Conservation (phyloP, 2,329 filamentous ascomycete genomes). For the Aspergillus fumigatus region DNA sequence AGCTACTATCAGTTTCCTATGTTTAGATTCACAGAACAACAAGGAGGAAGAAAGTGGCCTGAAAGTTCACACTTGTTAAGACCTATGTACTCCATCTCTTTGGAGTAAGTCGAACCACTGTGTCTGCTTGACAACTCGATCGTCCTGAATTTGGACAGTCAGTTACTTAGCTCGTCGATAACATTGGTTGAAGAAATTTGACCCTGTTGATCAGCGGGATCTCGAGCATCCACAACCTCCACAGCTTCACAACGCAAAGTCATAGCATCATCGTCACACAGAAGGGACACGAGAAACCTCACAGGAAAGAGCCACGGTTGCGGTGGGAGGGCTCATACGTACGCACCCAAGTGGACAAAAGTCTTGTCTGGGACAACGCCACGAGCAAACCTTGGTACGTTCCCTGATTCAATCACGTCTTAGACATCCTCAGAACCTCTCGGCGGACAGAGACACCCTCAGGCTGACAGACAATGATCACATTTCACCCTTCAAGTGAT, state of each 20-base stretch:
- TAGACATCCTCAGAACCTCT: not conserved
- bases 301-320: not conserved
- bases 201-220: not conserved
- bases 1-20: too few species aligned
- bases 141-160: not conserved
- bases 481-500: not conserved
- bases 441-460: too few species aligned
- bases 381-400: constrained; percentile 2
- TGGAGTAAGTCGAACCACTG: not conserved
- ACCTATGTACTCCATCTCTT: too few species aligned
- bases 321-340: not conserved
- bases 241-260: not conserved
- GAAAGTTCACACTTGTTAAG: too few species aligned
- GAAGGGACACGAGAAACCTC: not conserved
- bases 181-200: not conserved
- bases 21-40: too few species aligned
- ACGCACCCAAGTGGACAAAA: not conserved
- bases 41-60: too few species aligned
- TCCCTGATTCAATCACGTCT: not conserved
- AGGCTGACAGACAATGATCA: too few species aligned
- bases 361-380: not conserved
- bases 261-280: not conserved
- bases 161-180: not conserved
- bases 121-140: not conserved
- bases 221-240: not conserved